These are phyloP conservation scores for Suaeda aralocaspica DNA, from an alignment of 148 eudicot species.

Conservation along the genomic window DNA sequence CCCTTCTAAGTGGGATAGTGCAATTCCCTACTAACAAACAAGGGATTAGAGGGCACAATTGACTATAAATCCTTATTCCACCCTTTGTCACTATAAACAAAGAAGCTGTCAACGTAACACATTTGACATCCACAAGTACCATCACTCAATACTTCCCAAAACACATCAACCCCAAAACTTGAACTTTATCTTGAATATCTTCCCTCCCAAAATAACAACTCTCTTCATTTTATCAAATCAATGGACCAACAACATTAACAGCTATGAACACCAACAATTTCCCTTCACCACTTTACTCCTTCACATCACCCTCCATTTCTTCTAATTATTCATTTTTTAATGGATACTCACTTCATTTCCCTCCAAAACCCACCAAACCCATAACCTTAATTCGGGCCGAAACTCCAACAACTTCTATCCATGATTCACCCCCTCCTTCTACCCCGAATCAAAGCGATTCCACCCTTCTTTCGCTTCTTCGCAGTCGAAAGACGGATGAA, in stretches of 20 bases:
- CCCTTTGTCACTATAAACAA: too few species aligned
- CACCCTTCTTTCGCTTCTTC: slow-evolving; percentile 65
- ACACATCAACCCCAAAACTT: slow-evolving; percentile 9
- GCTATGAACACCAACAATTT: slow-evolving; percentile 39
- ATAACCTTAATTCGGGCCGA: neutral
- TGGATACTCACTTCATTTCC: slow-evolving; percentile 22
- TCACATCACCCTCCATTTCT: slow-evolving; percentile 30
- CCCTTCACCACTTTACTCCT: slow-evolving; percentile 7
- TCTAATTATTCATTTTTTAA: neutral
- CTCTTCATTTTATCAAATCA: neutral
- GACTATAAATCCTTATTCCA: too few species aligned
- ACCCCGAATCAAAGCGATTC: neutral
- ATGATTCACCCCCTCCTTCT: neutral
- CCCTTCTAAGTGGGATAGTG: too few species aligned
- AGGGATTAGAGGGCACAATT: too few species aligned
- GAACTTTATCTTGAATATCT: too few species aligned
- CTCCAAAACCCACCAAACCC: slow-evolving; percentile 20
- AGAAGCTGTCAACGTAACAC: slow-evolving; percentile 25
- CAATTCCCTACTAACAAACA: too few species aligned
- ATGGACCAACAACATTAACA: slow-evolving; percentile 33
- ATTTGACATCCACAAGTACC: slow-evolving; percentile 23
- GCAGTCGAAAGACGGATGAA: slow-evolving; percentile 71
- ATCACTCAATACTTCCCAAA: neutral
- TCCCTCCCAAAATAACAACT: neutral
- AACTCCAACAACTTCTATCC: neutral